Base-by-base conservation (phyloP, 495 filamentous ascomycete species). In the Daldinia bambusicola region DNA sequence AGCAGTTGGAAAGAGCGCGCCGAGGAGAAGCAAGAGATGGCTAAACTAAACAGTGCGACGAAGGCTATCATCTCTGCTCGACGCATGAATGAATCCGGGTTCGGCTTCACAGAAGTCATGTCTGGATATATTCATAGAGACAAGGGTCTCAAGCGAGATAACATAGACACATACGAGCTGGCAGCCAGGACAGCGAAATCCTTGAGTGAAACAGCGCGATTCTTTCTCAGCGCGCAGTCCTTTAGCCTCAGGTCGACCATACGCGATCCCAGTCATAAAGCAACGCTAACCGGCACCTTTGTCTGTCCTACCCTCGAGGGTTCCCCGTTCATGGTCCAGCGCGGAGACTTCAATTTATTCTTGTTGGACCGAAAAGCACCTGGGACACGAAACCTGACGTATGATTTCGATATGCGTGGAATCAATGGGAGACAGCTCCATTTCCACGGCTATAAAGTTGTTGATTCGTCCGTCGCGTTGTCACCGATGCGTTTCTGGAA, bases 81-180 rank as follows among this genome's bases (percentile, higher is more conserved):
- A 16, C 82, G 80, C 4, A 61, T 80, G 52, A 77, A 82, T 37
- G 78, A 82, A 12, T 78, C 75, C 65, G 87, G 88, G 2, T 81
- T 87, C 63, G 84, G 84, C 40, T 90, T 90, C 65, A 85, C 84
- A 14, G 88, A 90, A 79, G 83, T 90, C 69, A 89, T 90, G 87
- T 85, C 86, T 14, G 89, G 89, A 16, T 84, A 82, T 61, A 80
- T 91, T 18, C 85, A 90, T 74, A 74, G 84, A 56, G 84, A 86
- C 20, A 72, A 76, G 14, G 80, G 80, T 20, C 82, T 88, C 36
- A 74, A 77, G 34, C 75, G 76, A 45, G 84, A 86, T 67, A 75
- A 76, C 40, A 74, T 63, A 10, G 82, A 84, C 41, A 85, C 84
- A 43, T 90, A 88, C 71, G 76, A 86, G 70, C 81, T 85, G 9